A percentile compares a stretch with the other conserved stretches of the same genome.
Conservation (phyloP, 2,329 filamentous ascomycete genomes). For the Zymoseptoria tritici region DNA sequence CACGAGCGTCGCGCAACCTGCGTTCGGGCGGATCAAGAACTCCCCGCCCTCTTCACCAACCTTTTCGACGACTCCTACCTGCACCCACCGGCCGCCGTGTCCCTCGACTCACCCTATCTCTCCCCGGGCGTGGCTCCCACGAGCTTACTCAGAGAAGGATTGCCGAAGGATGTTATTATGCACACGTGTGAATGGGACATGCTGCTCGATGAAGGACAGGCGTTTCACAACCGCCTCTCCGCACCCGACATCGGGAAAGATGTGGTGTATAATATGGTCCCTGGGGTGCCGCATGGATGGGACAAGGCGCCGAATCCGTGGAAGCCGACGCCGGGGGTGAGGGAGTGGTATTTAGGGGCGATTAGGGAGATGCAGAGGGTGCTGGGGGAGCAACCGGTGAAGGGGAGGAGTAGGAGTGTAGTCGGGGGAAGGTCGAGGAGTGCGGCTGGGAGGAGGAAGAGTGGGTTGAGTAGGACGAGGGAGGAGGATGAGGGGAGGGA, state of each 20-base stretch:
- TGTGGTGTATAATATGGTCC: slow-evolving; percentile 52
- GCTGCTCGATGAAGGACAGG: slow-evolving; percentile 55
- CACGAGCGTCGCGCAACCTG: slow-evolving; percentile 51
- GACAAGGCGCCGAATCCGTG: slow-evolving; percentile 59
- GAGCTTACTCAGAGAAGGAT: slow-evolving; percentile 43
- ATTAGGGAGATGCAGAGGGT: slow-evolving; percentile 45
- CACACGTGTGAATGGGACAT: slow-evolving; percentile 62
- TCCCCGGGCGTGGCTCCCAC: slow-evolving; percentile 51
- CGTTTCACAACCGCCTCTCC: slow-evolving; percentile 52
- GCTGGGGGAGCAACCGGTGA: slow-evolving; percentile 21
- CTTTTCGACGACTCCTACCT: slow-evolving; percentile 46
- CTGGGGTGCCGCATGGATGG: slow-evolving; percentile 56
- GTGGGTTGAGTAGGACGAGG: neutral
- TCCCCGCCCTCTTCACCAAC: slow-evolving; percentile 45
- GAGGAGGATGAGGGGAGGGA: neutral
- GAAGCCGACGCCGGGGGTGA: slow-evolving; percentile 44
- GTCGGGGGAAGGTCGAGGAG: neutral
- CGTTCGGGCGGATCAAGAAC: slow-evolving; percentile 45
- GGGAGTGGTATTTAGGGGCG: slow-evolving; percentile 48
- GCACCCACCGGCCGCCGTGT: slow-evolving; percentile 37
- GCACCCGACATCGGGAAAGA: slow-evolving; percentile 39
- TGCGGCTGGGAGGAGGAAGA: neutral
- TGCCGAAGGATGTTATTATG: slow-evolving; percentile 56
- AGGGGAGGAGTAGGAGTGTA: slow-evolving; percentile 1
- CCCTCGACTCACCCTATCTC: slow-evolving; percentile 51